phyloP scores from a whole-genome alignment of 2,329 filamentous ascomycete species.

The Tolypocladium guangdongense region DNA sequence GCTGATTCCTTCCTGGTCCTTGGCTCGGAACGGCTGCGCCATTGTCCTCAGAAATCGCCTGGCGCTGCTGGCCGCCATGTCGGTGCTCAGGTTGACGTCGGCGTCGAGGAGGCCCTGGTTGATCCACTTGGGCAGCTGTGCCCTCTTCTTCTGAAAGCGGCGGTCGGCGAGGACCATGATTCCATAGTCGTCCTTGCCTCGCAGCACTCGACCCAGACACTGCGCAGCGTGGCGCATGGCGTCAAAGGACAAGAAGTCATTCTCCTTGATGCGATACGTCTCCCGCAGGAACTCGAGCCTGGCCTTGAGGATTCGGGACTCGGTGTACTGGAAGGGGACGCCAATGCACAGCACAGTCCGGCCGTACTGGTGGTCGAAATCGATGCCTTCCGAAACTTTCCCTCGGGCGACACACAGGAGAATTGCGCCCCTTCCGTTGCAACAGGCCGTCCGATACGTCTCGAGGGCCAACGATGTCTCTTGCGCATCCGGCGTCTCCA shows the following conservation, averaged over 20 bases:
- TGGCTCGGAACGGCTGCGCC: conserved; percentile 77
- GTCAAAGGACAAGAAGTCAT: conserved; percentile 96
- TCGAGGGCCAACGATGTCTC: conserved; percentile 93
- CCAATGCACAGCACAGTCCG: conserved; percentile 93
- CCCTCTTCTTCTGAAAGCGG: conserved; percentile 83
- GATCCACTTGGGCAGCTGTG: conserved; percentile 94
- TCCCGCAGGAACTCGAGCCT: conserved; percentile 92
- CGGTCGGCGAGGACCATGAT: conserved; percentile 97
- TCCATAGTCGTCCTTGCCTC: conserved; percentile 98
- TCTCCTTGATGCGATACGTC: conserved; percentile 92
- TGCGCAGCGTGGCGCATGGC: conserved; percentile 99
- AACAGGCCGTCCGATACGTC: conserved; percentile 94
- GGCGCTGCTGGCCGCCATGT: conserved; percentile 84
- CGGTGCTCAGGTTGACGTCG: conserved; percentile 83
- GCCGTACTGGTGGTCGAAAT: conserved; percentile 98
- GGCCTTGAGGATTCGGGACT: conserved; percentile 92
- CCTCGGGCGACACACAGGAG: conserved; percentile 91
- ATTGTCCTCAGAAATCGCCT: conserved; percentile 85
- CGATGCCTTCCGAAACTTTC: conserved; percentile 95
- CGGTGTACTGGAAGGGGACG: conserved; percentile 97
- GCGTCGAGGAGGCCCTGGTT: conserved; percentile 75
- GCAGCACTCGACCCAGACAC: conserved; percentile 84
- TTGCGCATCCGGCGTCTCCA: conserved; percentile 94
- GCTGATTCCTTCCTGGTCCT: conserved; percentile 83
- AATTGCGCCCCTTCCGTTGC: conserved; percentile 89